Evolutionary conservation across 1,139 yeast genomes (phyloP), one percentile per base, ranked within the genome.

Genomic region (Hyphopichia pseudoburtonii): DNA sequence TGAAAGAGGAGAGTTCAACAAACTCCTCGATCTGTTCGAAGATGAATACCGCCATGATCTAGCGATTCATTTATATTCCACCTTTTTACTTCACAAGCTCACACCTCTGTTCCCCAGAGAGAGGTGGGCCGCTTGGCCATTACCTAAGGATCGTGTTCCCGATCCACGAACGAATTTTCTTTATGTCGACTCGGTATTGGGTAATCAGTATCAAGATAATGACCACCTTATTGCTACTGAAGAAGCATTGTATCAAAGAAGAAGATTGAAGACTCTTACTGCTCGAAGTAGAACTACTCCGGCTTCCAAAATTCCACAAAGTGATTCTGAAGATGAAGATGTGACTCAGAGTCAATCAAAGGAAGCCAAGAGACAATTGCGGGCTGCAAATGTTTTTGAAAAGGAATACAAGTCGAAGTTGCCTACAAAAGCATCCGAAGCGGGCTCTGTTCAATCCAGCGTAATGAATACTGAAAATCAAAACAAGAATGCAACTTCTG

Each of bases 71-170:
- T 54, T 80, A 5, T 80, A 78, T 49, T 66, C 78, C 10, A 42
- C 74, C 0, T 58, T 64, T 34, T 55, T 79, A 19, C 49, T 74
- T 3, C 73, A 65, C 33, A 51, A 60, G 16, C 46, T 64, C n/a
- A 61, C 70, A 37, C 70, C 70, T 0, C 21, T 32, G 9, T 62
- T 64, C 38, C 82, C 82, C 2, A 33, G 41, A 2, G 36, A 44
- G 4, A 36, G 40, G 3, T 78, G 81, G 74, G 38, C 70, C 2
- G 44, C 58, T 1, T 80, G 82, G 83, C 83, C 82, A 0, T 42
- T 66, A 15, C 52, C 57, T 0, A 29, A 45, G 2, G 44, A 54
- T 2, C 44, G 46, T 9, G 66, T 70, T 0, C 76, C 78, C 0
- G 62, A 64, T 21, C 77, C 78, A 0, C 41, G 39, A 8, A 47